Percentiles rank a stretch among this genome's conserved stretches.
Evolutionary conservation across 2,329 filamentous ascomycete species (phyloP).

Genomic region (Xylaria sp.): DNA sequence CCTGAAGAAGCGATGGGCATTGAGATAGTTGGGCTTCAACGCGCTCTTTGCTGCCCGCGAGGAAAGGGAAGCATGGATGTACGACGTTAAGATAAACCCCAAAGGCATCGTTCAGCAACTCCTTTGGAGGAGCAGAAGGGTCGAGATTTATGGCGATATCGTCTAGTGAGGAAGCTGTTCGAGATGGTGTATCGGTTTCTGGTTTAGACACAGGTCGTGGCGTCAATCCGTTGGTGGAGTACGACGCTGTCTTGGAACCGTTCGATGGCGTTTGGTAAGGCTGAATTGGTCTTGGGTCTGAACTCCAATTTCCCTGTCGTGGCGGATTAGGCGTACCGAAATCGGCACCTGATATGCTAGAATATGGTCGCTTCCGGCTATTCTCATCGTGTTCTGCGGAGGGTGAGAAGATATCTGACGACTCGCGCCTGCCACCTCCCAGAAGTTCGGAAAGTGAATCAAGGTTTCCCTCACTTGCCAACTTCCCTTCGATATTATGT

Average conservation of each 20-base stretch:
- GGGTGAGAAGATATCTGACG: conserved; percentile 59
- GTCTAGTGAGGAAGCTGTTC: conserved; percentile 43
- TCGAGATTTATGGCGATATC: conserved; percentile 38
- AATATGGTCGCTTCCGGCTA: conserved; percentile 45
- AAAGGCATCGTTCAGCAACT: conserved; percentile 53
- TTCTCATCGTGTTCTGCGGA: conserved; percentile 50
- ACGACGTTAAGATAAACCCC: conserved; percentile 66
- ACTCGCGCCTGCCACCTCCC: conserved; percentile 42
- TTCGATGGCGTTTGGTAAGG: conserved; percentile 47
- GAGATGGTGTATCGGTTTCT: conserved; percentile 43
- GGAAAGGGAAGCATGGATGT: conserved; percentile 70
- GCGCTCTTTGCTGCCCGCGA: conserved; percentile 62
- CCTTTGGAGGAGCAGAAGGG: conserved; percentile 43
- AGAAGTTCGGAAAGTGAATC: conserved; percentile 53
- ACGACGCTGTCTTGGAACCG: conserved; percentile 37
- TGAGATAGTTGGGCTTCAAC: conserved; percentile 61
- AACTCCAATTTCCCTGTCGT: conserved; percentile 54
- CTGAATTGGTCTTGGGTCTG: conserved; percentile 54
- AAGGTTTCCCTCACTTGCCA: conserved; percentile 59
- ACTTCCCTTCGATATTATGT: conserved; percentile 79
- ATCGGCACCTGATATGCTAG: conserved; percentile 45
- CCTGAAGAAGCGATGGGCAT: conserved; percentile 62
- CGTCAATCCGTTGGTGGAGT: conserved; percentile 51
- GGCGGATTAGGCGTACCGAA: conserved; percentile 47
- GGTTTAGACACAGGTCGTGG: conserved; percentile 52